Conservation (phyloP, 371 early-diverging fungal genomes). For the Mortierella sp. region DNA sequence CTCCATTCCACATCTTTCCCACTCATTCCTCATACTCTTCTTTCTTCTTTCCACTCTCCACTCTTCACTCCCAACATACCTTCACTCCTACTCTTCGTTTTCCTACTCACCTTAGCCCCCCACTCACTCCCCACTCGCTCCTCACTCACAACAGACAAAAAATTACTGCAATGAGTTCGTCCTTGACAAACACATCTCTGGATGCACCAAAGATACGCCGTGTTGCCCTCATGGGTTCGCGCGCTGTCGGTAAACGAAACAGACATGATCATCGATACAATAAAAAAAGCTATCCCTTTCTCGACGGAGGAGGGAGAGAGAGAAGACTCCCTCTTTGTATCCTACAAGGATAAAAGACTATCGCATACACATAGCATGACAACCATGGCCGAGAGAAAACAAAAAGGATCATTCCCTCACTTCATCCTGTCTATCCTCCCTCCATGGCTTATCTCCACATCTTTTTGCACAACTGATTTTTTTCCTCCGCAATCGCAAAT, state of each 20-base stretch:
- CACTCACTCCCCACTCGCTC: background rate
- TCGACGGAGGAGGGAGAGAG: background rate
- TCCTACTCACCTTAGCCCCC: background rate
- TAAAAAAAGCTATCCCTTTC: background rate
- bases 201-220: conserved; percentile 67
- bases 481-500: conserved; percentile 4
- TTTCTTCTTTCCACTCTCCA: background rate
- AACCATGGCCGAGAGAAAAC: background rate
- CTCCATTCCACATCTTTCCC: background rate
- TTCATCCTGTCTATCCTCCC: background rate
- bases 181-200: conserved; percentile 31
- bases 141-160: background rate
- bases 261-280: background rate
- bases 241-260: conserved; percentile 84
- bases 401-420: background rate
- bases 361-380: too few relatives aligned
- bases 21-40: background rate
- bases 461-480: background rate
- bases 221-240: conserved; percentile 84
- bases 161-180: conserved; percentile 24
- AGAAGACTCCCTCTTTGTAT: background rate
- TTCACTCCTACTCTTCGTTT: background rate
- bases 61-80: background rate
- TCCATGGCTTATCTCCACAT: background rate
- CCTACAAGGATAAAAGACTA: background rate